phyloP scores from a whole-genome alignment of 305 asterid genomes.

The Solanum hybrid region DNA sequence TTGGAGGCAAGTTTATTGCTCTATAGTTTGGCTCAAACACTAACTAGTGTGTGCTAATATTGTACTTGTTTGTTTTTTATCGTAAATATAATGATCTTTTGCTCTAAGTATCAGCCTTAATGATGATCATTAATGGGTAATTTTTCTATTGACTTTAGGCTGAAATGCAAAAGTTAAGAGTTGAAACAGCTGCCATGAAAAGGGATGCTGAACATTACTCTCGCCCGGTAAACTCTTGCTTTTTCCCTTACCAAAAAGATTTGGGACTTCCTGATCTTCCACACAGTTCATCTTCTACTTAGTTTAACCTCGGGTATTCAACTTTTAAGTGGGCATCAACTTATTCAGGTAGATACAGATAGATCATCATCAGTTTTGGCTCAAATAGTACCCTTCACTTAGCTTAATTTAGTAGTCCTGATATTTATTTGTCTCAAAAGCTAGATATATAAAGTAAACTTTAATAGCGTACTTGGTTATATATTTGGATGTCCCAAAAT shows the following conservation, averaged over 20 bases:
- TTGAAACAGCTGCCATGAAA: conserved; percentile 97
- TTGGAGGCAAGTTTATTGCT: conserved; percentile 71
- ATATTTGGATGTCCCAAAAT: not conserved
- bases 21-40: not conserved
- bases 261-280: not conserved
- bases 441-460: not conserved
- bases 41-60: not conserved
- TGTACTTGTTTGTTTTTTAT: not conserved
- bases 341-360: not conserved
- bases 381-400: not conserved
- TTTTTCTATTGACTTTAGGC: conserved; percentile 42
- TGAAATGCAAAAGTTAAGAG: conserved; percentile 94
- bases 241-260: not conserved
- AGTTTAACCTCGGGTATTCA: not conserved
- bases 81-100: not conserved
- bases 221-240: conserved; percentile 49
- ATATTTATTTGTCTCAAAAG: not conserved
- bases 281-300: not conserved
- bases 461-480: not conserved
- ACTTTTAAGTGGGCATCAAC: not conserved
- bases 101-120: conserved; percentile 1
- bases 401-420: not conserved
- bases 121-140: not conserved
- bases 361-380: not conserved
- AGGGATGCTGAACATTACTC: conserved; percentile 99